These are phyloP conservation scores for Dictyostelium brefeldianum DNA, from an alignment of 78 protist species.

Conservation along the genomic window DNA sequence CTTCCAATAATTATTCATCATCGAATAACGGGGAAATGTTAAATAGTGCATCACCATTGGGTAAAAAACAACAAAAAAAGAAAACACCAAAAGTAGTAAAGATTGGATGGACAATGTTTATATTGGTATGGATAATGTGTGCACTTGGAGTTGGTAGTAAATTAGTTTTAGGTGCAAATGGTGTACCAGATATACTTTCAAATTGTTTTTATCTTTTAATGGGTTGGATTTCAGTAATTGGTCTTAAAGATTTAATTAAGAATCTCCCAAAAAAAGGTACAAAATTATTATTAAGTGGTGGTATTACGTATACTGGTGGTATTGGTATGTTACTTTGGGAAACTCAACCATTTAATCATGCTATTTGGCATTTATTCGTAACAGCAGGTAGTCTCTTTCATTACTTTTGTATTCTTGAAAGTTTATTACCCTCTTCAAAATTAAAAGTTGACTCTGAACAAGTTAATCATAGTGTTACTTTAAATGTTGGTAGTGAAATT, in stretches of 20 bases:
- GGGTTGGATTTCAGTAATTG: slow-evolving; percentile 70
- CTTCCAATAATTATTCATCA: not conserved
- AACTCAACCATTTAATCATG: slow-evolving; percentile 63
- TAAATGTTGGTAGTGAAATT: not conserved
- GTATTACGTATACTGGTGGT: slow-evolving; percentile 73
- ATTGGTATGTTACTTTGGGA: slow-evolving; percentile 68
- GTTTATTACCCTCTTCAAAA: slow-evolving; percentile 36
- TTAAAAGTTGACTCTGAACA: not conserved
- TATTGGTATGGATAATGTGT: slow-evolving; percentile 68
- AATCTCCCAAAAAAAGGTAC: slow-evolving; percentile 47
- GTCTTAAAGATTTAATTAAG: slow-evolving; percentile 42
- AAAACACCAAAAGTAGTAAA: slow-evolving; percentile 55
- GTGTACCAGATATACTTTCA: slow-evolving; percentile 57
- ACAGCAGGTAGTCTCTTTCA: slow-evolving; percentile 65
- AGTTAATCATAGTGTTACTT: not conserved
- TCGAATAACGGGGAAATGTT: not conserved
- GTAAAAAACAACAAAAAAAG: not conserved
- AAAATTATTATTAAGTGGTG: slow-evolving; percentile 66
- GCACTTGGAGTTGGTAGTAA: slow-evolving; percentile 59
- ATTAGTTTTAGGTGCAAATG: slow-evolving; percentile 50
- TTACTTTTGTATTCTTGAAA: slow-evolving; percentile 70
- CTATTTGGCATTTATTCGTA: slow-evolving; percentile 71
- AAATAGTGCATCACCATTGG: not conserved
- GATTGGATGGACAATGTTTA: slow-evolving; percentile 65
- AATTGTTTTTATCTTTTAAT: slow-evolving; percentile 50